A percentile compares a stretch with the other conserved stretches of the same genome.
Conservation (phyloP, 1,284 basidiomycete species). For the Pseudozyma sp. region DNA sequence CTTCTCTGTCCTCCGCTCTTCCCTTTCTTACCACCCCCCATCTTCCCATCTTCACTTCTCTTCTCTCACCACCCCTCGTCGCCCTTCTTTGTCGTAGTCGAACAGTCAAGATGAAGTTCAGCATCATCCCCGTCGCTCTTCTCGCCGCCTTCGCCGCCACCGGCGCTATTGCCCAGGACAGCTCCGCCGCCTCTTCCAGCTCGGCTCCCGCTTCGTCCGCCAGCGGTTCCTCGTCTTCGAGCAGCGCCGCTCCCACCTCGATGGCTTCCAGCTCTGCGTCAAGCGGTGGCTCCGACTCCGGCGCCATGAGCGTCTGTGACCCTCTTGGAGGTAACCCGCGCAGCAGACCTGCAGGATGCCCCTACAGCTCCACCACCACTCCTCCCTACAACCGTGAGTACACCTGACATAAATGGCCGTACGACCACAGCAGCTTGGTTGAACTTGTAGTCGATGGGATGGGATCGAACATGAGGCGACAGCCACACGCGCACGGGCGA, state of each 20-base stretch:
- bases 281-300: slow-evolving; percentile 17
- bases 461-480: too few species aligned
- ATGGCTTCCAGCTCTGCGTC: slow-evolving; percentile 26
- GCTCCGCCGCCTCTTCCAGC: slow-evolving; percentile 27
- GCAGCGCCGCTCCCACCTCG: slow-evolving; percentile 29
- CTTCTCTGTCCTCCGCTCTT: too few species aligned
- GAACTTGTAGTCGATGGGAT: too few species aligned
- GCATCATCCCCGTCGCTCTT: slow-evolving; percentile 50
- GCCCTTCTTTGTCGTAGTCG: slow-evolving; percentile 1
- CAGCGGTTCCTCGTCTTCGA: slow-evolving; percentile 15
- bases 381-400: slow-evolving; percentile 60
- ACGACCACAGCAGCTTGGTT: neutral
- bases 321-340: slow-evolving; percentile 48
- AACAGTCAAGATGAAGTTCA: slow-evolving; percentile 57
- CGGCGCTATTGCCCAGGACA: slow-evolving; percentile 51
- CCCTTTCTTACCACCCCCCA: neutral
- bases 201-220: slow-evolving; percentile 14
- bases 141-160: slow-evolving; percentile 51
- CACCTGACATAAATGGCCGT: neutral
- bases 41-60: neutral
- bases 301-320: slow-evolving; percentile 40
- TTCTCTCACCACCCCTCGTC: slow-evolving; percentile 5
- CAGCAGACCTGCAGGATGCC: slow-evolving; percentile 38
- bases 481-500: too few species aligned
- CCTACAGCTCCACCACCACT: slow-evolving; percentile 53